Base-by-base conservation (phyloP, 2,329 filamentous ascomycete species). In the Neonectria magnoliae region DNA sequence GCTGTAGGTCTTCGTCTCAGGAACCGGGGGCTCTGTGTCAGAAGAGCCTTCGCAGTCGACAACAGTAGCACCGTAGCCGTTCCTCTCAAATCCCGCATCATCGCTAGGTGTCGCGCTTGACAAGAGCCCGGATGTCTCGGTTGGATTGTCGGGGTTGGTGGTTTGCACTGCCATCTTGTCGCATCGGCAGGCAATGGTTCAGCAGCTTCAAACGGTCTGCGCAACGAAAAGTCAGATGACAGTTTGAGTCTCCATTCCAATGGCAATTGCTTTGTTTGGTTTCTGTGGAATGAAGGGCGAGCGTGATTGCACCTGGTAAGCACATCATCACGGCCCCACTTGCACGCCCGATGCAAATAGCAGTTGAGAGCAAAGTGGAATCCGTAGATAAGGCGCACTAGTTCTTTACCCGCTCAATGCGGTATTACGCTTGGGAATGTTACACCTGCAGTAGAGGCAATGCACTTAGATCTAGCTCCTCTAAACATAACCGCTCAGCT, bases 1-100 rank as follows among this genome's bases (percentile, higher is more conserved):
- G 25, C 67, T 69, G 48, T 69, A 69, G 2, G 51, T n/a, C 25
- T 67, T 68, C 9, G 56, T 25, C 27, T 65, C 50, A 1, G 52
- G 7, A 2, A 36, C 45, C 1, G 56, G 18, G 3, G 56, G 1
- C 10, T 47, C 62, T 13, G 22, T 16, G 11, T 27, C 45, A 2
- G 25, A 45, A 8, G 20, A 38, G 22, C 16, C 60, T 47, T 69
- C 68, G 22, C 59, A 61, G 22, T 65, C 66, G 14, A 44, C 14
- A 22, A 14, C 31, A 11, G 36, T 42, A 25, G 66, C 54, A 20
- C 62, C 64, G 25, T 67, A 65, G 13, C 22, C 50, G 11, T 38
- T 4, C 16, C n/a, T 22, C n/a, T 20, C 20, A 50, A 56, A 42
- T 58, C 25, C 53, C 45, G 54, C 58, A 33, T 60, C 38, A 10